Conservation (phyloP, 1,284 basidiomycete genomes). For the Tilletia caries region DNA sequence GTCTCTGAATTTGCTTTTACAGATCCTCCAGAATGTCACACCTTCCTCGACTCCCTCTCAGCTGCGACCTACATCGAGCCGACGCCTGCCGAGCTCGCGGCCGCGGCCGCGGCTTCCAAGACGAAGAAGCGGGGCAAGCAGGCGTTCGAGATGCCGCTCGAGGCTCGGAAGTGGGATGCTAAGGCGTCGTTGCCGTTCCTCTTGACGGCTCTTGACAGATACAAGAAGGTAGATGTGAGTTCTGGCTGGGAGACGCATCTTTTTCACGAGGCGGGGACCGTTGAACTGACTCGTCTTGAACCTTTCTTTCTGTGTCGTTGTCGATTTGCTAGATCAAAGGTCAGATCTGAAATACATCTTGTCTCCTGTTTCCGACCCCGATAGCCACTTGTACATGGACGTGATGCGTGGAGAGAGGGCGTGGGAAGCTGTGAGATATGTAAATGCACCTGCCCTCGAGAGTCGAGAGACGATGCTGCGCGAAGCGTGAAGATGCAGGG, state of each 20-base stretch:
- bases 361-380: neutral
- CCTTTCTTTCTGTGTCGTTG: neutral
- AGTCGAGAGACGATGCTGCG: no score
- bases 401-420: no score
- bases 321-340: conserved; percentile 31
- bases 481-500: no score
- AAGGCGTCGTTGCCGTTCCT: conserved; percentile 57
- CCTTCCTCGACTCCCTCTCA: conserved; percentile 70
- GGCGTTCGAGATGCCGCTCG: conserved; percentile 27
- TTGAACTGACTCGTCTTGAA: no score
- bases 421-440: no score
- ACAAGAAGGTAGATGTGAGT: conserved; percentile 60
- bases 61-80: conserved; percentile 65
- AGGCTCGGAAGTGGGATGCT: conserved; percentile 57
- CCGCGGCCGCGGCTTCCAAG: conserved; percentile 12
- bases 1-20: conserved; percentile 81
- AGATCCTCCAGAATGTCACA: conserved; percentile 62
- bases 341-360: conserved; percentile 30
- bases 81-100: conserved; percentile 33
- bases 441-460: no score
- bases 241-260: neutral
- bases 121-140: conserved; percentile 37
- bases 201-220: conserved; percentile 55
- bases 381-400: no score
- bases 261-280: no score